phyloP scores from a whole-genome alignment of 495 filamentous ascomycete genomes.

The Lichina pygmaea region DNA sequence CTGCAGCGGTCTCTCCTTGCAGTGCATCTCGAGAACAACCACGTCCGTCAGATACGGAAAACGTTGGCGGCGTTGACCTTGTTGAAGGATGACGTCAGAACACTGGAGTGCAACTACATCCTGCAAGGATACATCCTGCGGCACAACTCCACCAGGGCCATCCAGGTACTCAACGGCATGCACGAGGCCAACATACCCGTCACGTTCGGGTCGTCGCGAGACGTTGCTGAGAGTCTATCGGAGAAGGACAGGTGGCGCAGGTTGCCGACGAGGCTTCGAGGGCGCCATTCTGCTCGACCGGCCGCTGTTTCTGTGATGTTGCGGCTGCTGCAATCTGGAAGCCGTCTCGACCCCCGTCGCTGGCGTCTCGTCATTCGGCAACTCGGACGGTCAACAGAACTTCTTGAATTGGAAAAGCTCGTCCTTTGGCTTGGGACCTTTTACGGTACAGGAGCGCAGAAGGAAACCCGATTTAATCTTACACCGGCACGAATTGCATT shows the following conservation, averaged over 20 bases:
- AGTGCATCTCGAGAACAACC: slow-evolving; percentile 19
- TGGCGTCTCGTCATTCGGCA: slow-evolving; percentile 23
- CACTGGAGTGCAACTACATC: slow-evolving; percentile 15
- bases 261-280: neutral
- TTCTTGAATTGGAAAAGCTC: slow-evolving; percentile 15
- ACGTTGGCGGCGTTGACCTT: slow-evolving; percentile 22
- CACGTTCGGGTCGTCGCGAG: slow-evolving; percentile 3
- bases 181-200: slow-evolving; percentile 3
- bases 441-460: too few species aligned
- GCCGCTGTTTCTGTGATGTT: slow-evolving; percentile 7
- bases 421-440: slow-evolving; percentile 2
- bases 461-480: too few species aligned
- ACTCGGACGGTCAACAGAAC: slow-evolving; percentile 18
- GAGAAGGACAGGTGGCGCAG: slow-evolving; percentile 3
- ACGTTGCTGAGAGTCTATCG: slow-evolving; percentile 5
- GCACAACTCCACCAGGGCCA: slow-evolving; percentile 4
- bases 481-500: too few species aligned
- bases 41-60: slow-evolving; percentile 24
- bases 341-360: slow-evolving; percentile 9
- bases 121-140: slow-evolving; percentile 12
- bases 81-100: slow-evolving; percentile 4
- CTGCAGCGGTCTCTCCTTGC: slow-evolving; percentile 29
- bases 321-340: slow-evolving; percentile 6
- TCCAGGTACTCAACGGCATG: slow-evolving; percentile 10
- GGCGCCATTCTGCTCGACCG: neutral